Evolutionary conservation across 495 filamentous ascomycete genomes (phyloP).

Genomic region (Trichocladium uniseriatum): DNA sequence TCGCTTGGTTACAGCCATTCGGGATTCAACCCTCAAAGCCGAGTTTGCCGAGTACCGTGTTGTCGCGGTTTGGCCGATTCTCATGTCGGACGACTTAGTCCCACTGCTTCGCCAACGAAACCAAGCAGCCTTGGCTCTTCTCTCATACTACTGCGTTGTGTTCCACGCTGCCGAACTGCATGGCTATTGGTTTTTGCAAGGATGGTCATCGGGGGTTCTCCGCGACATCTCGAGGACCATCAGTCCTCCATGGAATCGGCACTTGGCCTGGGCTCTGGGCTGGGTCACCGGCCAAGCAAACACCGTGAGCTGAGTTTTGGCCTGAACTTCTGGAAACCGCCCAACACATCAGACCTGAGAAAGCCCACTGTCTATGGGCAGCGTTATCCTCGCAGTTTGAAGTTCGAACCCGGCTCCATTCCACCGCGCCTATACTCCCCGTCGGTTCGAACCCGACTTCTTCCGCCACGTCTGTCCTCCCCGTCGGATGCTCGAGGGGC

Average conservation of each 20-base stretch:
- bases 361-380: no score
- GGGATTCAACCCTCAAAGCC: background rate
- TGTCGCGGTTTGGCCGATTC: conserved; percentile 20
- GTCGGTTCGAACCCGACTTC: no score
- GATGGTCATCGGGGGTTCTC: conserved; percentile 17
- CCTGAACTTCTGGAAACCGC: no score
- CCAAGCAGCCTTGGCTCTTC: conserved; percentile 17
- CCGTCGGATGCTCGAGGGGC: no score
- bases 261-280: conserved; percentile 16
- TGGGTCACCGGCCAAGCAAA: conserved; percentile 11
- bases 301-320: conserved; percentile 5
- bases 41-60: conserved; percentile 16
- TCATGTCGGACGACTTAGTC: conserved; percentile 13
- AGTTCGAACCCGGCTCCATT: no score
- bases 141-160: conserved; percentile 22
- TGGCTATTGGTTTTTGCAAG: conserved; percentile 21
- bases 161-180: conserved; percentile 15
- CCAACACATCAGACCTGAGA: no score
- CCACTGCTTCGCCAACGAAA: conserved; percentile 15
- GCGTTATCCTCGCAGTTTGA: no score
- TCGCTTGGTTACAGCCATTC: conserved; percentile 4
- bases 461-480: no score
- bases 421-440: no score
- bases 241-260: conserved; percentile 14
- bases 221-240: conserved; percentile 13